Conservation (phyloP, 2,329 filamentous ascomycete species). For the Arthrobotrys entomopaga region DNA sequence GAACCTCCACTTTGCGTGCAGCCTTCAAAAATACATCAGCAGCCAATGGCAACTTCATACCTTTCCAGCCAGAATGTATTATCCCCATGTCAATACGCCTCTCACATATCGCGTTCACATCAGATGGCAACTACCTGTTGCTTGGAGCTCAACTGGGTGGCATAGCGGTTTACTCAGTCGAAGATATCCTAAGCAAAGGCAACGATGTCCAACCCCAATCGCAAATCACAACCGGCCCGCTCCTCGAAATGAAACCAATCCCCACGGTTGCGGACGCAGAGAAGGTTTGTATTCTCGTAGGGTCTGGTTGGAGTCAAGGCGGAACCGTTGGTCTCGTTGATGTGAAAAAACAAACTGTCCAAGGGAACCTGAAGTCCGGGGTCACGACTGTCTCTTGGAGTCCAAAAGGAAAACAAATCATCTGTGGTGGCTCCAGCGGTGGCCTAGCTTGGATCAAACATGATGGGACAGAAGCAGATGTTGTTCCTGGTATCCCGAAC, state of each 20-base stretch:
- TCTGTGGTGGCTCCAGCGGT: conserved; percentile 85
- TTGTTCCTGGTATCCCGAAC: conserved; percentile 79
- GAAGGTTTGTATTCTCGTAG: conserved; percentile 82
- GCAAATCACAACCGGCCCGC: conserved; percentile 78
- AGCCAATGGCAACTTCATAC: conserved; percentile 67
- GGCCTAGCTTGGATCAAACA: conserved; percentile 84
- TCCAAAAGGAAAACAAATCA: conserved; percentile 87
- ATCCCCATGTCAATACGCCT: conserved; percentile 78
- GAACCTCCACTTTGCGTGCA: conserved; percentile 79
- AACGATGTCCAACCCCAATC: conserved; percentile 74
- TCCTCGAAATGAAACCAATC: conserved; percentile 82
- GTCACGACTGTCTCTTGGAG: conserved; percentile 93
- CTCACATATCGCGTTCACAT: conserved; percentile 88
- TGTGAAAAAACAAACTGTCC: conserved; percentile 83
- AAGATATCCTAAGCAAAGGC: conserved; percentile 70
- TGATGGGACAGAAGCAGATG: conserved; percentile 78
- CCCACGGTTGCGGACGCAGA: conserved; percentile 77
- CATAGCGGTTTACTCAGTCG: conserved; percentile 82
- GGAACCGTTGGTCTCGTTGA: conserved; percentile 63
- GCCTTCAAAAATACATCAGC: conserved; percentile 68
- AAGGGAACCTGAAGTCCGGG: conserved; percentile 73
- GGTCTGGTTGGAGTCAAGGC: conserved; percentile 68
- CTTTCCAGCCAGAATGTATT: conserved; percentile 79
- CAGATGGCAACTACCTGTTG: conserved; percentile 86
- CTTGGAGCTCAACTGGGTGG: conserved; percentile 83